A percentile compares a stretch with the other conserved stretches of the same genome.
Evolutionary conservation across 257 asterid genomes (phyloP).

Genomic region (Solanum appendiculatum): DNA sequence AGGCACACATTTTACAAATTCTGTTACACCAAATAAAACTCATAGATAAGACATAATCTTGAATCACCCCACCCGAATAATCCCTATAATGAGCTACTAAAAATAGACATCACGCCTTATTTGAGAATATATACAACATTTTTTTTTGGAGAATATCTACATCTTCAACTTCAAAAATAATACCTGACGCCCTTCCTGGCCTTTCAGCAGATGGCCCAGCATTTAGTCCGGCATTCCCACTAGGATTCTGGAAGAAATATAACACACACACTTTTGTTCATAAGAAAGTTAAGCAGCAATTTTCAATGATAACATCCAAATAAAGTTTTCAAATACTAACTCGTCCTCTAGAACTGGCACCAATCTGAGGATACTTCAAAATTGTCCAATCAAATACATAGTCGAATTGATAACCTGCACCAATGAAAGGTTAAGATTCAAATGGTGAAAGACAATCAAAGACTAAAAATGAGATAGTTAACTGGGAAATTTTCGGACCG

Average conservation of each 20-base stretch:
- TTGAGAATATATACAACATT: neutral
- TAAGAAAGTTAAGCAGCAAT: neutral
- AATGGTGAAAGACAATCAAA: neutral
- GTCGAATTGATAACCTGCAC: conserved; percentile 22
- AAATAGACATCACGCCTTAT: neutral
- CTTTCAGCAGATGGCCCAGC: conserved; percentile 13
- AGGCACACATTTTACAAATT: neutral
- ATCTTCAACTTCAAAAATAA: neutral
- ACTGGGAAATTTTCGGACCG: neutral
- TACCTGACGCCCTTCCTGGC: conserved; percentile 9
- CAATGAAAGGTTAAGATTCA: neutral
- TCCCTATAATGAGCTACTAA: neutral
- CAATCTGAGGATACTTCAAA: conserved; percentile 22
- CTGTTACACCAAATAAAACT: neutral
- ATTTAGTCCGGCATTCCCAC: conserved; percentile 1
- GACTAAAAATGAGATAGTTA: neutral
- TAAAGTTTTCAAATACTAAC: neutral
- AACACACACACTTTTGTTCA: neutral
- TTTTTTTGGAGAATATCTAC: neutral
- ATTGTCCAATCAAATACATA: conserved; percentile 30
- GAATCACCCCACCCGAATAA: neutral
- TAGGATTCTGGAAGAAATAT: conserved; percentile 10
- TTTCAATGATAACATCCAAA: neutral
- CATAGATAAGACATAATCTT: neutral
- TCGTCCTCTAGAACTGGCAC: conserved; percentile 12